phyloP scores from a whole-genome alignment of 495 filamentous ascomycete genomes.

The Arthonia radiata region DNA sequence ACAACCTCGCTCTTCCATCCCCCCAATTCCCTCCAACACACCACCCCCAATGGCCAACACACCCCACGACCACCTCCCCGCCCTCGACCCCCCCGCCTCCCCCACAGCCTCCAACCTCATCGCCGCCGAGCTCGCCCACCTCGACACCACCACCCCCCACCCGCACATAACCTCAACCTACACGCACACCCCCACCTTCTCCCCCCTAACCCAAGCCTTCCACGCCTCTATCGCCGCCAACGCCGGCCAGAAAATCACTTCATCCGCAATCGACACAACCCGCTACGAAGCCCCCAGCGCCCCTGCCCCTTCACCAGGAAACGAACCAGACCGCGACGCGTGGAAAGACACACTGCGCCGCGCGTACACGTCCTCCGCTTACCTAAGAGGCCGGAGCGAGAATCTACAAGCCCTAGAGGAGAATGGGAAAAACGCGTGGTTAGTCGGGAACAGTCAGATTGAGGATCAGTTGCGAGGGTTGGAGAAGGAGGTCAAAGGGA shows the following conservation, averaged over 20 bases:
- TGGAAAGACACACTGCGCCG: conserved; percentile 12
- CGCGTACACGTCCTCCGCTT: conserved; percentile 39
- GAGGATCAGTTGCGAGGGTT: conserved; percentile 44
- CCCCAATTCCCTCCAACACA: conserved; percentile 5
- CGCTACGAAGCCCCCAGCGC: conserved; percentile 51
- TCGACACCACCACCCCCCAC: conserved; percentile 15
- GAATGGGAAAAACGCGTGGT: conserved; percentile 75
- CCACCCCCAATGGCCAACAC: conserved; percentile 8
- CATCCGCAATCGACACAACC: conserved; percentile 40
- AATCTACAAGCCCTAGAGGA: conserved; percentile 54
- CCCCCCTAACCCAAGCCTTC: conserved; percentile 36
- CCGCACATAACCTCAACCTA: conserved; percentile 17
- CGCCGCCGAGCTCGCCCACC: conserved; percentile 30
- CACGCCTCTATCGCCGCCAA: conserved; percentile 30
- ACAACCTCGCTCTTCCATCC: conserved; percentile 1
- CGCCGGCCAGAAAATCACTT: conserved; percentile 18
- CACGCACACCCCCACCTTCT: conserved; percentile 19
- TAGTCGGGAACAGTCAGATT: conserved; percentile 55
- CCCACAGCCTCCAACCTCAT: conserved; percentile 37
- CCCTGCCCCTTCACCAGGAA: conserved; percentile 7
- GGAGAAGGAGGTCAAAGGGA: conserved; percentile 53
- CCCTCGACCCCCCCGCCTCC: conserved; percentile 33
- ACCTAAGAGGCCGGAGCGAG: conserved; percentile 36
- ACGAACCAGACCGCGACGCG: conserved; percentile 6
- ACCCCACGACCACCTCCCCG: conserved; percentile 39